Evolutionary conservation across 257 asterid genomes (phyloP), one percentile per base, ranked within the genome.

Genomic region (Nicotiana knightiana): DNA sequence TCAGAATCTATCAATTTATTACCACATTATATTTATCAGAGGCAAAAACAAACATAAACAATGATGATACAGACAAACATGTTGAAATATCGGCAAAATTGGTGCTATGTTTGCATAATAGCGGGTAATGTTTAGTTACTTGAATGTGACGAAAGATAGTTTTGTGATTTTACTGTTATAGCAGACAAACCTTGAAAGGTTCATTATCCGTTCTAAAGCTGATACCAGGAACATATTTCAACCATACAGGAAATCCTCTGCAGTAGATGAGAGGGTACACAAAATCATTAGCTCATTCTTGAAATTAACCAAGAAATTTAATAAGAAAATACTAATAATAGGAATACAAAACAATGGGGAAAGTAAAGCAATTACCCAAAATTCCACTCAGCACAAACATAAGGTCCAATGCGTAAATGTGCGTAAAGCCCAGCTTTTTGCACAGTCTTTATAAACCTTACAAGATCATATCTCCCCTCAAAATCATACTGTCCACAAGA

Each of bases 171-270:
- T 18, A 57, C 48, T 16, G 28, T 57, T 57, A 16, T 57, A 6
- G 3, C 9, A 63, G 4, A 26, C 80, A 55, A 83, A 92, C 97
- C 97, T 92, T 90, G 84, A 91, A 92, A 67, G 93, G 95, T 75
- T 67, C 93, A 62, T 92, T 92, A 85, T 90, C 90, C 67, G 97
- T 92, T 85, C 97, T 86, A 86, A 92, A 92, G 84, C 89, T 87
- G 87, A 92, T 89, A 18, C 95, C 95, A 76, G 97, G 93, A 64
- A 92, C 92, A 84, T 83, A 92, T 77, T 88, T 91, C 90, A 92
- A 83, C 97, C 97, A 91, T 21, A 92, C 93, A 67, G 97, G 95
- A 84, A 92, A 92, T 61, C 97, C 97, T 80, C 97, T 92, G 93
- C 87, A 84, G 67, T 24, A 77, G 9, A 82, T 53, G 28, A 57